A percentile compares a stretch with the other conserved stretches of the same genome.
These are phyloP conservation scores for Mrakia hoshinonis DNA, from an alignment of 768 basidiomycete genomes.

Conservation along the genomic window DNA sequence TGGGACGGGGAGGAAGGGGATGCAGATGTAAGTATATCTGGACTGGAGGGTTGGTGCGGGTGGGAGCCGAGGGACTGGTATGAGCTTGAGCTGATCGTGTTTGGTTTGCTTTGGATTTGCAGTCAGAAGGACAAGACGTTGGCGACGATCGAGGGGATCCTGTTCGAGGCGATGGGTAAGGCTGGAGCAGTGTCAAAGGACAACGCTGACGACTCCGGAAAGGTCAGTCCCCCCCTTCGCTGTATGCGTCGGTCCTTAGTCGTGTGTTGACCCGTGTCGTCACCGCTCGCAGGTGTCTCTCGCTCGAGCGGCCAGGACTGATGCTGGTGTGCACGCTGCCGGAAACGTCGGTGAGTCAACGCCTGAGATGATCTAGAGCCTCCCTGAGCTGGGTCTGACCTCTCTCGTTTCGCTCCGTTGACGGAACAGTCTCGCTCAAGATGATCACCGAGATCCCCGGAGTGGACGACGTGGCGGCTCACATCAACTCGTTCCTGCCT, in stretches of 20 bases:
- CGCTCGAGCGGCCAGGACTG: conserved; percentile 83
- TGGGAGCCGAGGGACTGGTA: neutral
- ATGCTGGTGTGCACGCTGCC: conserved; percentile 94
- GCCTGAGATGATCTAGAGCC: neutral
- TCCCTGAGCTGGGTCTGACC: no score
- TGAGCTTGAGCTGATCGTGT: neutral
- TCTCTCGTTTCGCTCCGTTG: no score
- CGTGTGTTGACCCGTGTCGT: neutral
- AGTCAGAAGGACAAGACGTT: conserved; percentile 55
- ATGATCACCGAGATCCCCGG: conserved; percentile 71
- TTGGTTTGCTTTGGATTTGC: conserved; percentile 14
- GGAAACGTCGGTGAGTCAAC: conserved; percentile 57
- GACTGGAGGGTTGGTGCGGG: neutral
- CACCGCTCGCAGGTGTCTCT: conserved; percentile 59
- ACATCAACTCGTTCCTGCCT: conserved; percentile 80
- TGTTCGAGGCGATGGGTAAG: conserved; percentile 80
- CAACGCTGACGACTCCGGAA: conserved; percentile 81
- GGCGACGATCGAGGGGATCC: conserved; percentile 74
- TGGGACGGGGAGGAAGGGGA: conserved; percentile 83
- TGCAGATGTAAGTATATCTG: conserved; percentile 76
- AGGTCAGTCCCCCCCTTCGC: conserved; percentile 47
- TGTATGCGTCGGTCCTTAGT: neutral
- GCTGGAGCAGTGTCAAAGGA: conserved; percentile 90
- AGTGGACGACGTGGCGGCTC: conserved; percentile 57
- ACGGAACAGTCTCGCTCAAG: conserved; percentile 53